A percentile compares a stretch with the other conserved stretches of the same genome.
phyloP scores from a whole-genome alignment of 208 protist species.

The Leishmania tarentolae region DNA sequence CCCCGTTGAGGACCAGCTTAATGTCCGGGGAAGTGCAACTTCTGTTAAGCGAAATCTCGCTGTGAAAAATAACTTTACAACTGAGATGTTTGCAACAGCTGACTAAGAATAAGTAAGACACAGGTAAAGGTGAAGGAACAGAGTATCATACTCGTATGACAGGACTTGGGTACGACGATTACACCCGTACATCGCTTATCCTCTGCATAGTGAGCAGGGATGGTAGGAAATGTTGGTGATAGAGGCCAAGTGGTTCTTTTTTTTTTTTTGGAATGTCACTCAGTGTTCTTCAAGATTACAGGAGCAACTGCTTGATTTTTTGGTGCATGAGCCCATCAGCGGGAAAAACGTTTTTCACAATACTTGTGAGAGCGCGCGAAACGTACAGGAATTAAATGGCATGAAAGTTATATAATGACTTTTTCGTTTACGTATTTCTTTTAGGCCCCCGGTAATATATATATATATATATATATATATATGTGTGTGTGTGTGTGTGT shows the following conservation, averaged over 20 bases:
- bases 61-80: neutral
- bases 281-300: neutral
- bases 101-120: neutral
- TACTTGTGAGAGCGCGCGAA: neutral
- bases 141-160: neutral
- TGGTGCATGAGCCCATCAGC: neutral
- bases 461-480: neutral
- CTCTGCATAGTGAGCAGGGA: too few species aligned
- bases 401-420: neutral
- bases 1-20: neutral
- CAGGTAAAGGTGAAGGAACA: neutral
- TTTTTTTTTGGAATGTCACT: neutral
- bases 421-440: neutral
- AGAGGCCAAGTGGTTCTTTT: neutral
- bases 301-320: neutral
- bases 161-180: neutral
- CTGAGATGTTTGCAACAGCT: neutral
- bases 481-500: too few species aligned
- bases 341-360: neutral
- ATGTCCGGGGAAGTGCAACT: neutral
- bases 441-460: neutral
- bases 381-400: neutral
- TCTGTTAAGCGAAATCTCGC: neutral
- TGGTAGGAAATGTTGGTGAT: too few species aligned
- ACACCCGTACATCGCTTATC: neutral